Percentiles rank a stretch among this genome's conserved stretches.
Conservation (phyloP, 371 early-diverging fungal species). For the Mortierella sp. region DNA sequence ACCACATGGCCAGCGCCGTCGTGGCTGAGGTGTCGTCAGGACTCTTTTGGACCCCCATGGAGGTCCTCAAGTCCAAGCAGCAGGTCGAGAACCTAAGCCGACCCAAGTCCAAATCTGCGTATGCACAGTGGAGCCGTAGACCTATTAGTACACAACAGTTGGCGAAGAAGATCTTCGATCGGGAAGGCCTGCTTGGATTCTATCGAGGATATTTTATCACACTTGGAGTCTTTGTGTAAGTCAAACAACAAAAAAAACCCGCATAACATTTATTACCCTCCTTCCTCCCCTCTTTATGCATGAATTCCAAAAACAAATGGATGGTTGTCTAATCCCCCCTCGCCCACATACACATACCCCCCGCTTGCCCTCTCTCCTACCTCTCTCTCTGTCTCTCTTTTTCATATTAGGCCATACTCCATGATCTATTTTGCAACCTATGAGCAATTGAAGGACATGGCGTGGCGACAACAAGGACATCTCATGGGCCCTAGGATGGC, state of each 20-base stretch:
- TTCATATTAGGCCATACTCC: slow-evolving; percentile 56
- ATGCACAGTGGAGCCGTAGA: not conserved
- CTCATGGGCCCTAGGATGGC: not conserved
- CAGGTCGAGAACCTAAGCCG: slow-evolving; percentile 57
- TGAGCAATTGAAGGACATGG: slow-evolving; percentile 74
- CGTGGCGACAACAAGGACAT: slow-evolving; percentile 13
- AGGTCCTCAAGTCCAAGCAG: slow-evolving; percentile 79
- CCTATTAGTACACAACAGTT: slow-evolving; percentile 44
- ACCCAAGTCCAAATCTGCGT: not conserved
- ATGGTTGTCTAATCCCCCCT: too few species aligned
- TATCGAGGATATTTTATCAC: slow-evolving; percentile 80
- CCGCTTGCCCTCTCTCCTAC: too few species aligned
- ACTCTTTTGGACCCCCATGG: slow-evolving; percentile 84
- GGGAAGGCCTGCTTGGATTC: slow-evolving; percentile 75
- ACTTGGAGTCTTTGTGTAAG: slow-evolving; percentile 74
- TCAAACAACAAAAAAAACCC: not conserved
- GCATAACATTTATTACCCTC: not conserved
- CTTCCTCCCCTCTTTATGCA: not conserved
- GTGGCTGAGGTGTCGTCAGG: slow-evolving; percentile 69
- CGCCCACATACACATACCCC: too few species aligned
- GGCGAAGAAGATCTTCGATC: slow-evolving; percentile 58
- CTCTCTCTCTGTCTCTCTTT: slow-evolving; percentile 6
- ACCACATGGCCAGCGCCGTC: slow-evolving; percentile 63
- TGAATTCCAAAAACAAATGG: too few species aligned
- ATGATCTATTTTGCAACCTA: slow-evolving; percentile 81